Evolutionary conservation across 2,329 filamentous ascomycete species (phyloP), one percentile per base, ranked within the genome.

Genomic region (Apiospora koreana): DNA sequence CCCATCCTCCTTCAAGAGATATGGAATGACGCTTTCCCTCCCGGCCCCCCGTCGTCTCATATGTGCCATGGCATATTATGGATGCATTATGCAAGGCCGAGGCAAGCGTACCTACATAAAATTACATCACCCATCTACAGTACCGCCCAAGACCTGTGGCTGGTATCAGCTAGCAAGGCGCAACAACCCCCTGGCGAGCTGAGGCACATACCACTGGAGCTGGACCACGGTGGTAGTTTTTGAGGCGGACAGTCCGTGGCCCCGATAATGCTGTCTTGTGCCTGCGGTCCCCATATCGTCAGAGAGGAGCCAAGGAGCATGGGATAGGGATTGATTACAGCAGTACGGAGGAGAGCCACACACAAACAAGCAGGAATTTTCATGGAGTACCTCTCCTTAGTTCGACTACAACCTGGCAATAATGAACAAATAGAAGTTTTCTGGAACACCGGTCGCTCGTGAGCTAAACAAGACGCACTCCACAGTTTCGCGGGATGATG

Each of bases 401-500:
- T 9, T 21, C 28, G 50, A 62, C 8, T 62, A 31, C 54, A 9
- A 62, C 31, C 54, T 38, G 12, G 54, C 21, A 62, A 23, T 38
- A 35, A 35, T 35, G 8, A 62, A 38, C 31, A 23, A 62, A 62
- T 62, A 38, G 54, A 62, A 62, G 31, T 38, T 38, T 62, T 62
- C 54, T 62, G 54, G 54, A 62, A 62, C 54, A 62, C 54, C 54
- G 18, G 54, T 62, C 54, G 54, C 54, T 38, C 18, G 54, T 62
- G 54, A 62, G 54, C 54, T 62, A 62, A 23, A 38, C 8, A 62
- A n/a, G 18, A 62, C 54, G 54, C 54, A 62, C 54, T 62, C 54
- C 54, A 62, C 54, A 62, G 31, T 62, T 62, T 62, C 54, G 54
- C 54, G 54, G 54, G 54, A 62, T 62, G 54, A 58, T 38, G 31